phyloP scores from a whole-genome alignment of 2,329 filamentous ascomycete species.

The Aureobasidium sp. region DNA sequence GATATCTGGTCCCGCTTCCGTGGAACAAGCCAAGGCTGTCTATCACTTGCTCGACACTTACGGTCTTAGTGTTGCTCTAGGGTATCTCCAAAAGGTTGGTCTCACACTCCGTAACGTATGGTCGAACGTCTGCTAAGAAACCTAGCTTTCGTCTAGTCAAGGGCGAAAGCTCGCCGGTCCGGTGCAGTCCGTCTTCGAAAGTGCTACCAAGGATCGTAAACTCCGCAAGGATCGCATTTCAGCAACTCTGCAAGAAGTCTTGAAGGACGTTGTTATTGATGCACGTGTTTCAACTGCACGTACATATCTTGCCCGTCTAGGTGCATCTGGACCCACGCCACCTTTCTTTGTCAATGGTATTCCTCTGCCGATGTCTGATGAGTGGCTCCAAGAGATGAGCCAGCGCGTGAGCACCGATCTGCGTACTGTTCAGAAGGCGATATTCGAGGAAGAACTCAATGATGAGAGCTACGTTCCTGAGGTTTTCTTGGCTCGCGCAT shows the following conservation, averaged over 20 bases:
- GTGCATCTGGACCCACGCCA: constrained; percentile 51
- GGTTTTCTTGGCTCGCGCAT: constrained; percentile 63
- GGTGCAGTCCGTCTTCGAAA: constrained; percentile 46
- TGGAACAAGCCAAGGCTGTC: constrained; percentile 63
- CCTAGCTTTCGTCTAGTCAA: constrained; percentile 23
- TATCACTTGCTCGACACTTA: constrained; percentile 76
- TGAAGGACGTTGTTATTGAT: constrained; percentile 49
- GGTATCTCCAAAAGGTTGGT: constrained; percentile 58
- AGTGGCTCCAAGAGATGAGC: constrained; percentile 70
- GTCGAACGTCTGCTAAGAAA: neutral
- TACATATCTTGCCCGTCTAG: constrained; percentile 64
- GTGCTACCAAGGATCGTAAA: constrained; percentile 50
- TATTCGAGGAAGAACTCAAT: constrained; percentile 59
- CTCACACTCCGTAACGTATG: neutral
- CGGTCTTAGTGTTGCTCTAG: constrained; percentile 58
- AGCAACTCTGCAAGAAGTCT: constrained; percentile 52
- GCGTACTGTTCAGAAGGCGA: constrained; percentile 62
- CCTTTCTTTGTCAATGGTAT: constrained; percentile 75
- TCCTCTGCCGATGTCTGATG: constrained; percentile 57
- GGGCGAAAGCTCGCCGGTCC: constrained; percentile 42
- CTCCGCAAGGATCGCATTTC: constrained; percentile 46
- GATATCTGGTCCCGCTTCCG: constrained; percentile 48
- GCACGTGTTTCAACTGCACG: constrained; percentile 49
- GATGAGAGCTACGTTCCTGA: constrained; percentile 66
- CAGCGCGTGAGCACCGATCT: constrained; percentile 63